Evolutionary conservation across 805 yeast genomes (phyloP), one percentile per base, ranked within the genome.

Genomic region (Teunomyces lycoperdinae): DNA sequence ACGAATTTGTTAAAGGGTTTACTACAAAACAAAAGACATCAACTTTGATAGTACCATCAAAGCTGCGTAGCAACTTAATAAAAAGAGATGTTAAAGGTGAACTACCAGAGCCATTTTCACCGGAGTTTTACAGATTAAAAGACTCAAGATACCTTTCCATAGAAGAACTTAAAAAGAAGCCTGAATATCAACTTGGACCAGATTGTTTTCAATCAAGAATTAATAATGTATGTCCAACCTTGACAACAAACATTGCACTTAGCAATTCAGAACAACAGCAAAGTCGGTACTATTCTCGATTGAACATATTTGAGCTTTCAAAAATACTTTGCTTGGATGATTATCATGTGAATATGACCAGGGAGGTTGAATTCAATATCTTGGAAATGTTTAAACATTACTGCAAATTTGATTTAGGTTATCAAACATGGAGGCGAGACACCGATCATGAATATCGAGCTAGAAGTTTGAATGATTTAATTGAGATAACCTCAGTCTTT

Each of bases 381-480:
- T 57, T 85, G 30, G 68, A 73, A 40, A 73, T 83, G 34, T 76
- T 84, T 51, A 77, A 74, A 38, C 70, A 76, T 36, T 81, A 78
- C 14, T 74, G 88, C 45, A 83, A 85, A 4, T 89, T 87, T 64
- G 82, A 84, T 27, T 63, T 89, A 27, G 96, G 96, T 4, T 78
- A 81, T 52, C 80, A 80, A 58, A 87, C 96, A 0, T 89, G 96
- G 96, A 83, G 87, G 38, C 74, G 96, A 52, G 96, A 86, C 58
- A 86, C 94, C 0, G 73, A 78, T 1, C 76, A 73, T 45, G 67
- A 64, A 4, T 77, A 78, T 51, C 73, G 96, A 36, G 62, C 62
- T 9, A 56, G 63, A 4, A 66, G 83, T 39, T 67, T 87, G 24
- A 71, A 72, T 24, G 67, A 73, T 44, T 71, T 89, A 43, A 70